Base-by-base conservation (phyloP, 768 basidiomycete genomes). In the Exidia glandulosa region DNA sequence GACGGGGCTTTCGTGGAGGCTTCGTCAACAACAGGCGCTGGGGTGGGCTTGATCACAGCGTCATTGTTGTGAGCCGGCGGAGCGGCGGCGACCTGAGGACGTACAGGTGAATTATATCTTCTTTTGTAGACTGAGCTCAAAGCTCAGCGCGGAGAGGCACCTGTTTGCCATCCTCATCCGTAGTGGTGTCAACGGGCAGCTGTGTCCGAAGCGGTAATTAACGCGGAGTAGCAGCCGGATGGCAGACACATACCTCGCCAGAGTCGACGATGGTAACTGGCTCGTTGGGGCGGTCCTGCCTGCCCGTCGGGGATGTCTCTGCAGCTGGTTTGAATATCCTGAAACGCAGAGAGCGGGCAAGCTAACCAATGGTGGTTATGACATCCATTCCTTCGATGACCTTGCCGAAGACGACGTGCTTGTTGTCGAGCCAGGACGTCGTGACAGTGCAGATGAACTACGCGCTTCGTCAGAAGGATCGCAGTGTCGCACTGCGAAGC, bases 111-210 rank as follows among this genome's bases (percentile, higher is more conserved):
- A 23, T 19, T 45, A 23, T 27, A 54, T 54, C 14, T 54, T 54
- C 30, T 54, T 54, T 31, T 23, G 57, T 30, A 34, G 50, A 29
- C 32, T 59, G 64, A 48, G 62, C 61, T 86, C n/a, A 97, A 71
- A 97, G 92, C 84, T 98, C 95, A 82, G 82, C 88, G 70, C 84
- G 92, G 67, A 90, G 74, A 75, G 93, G 94, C 84, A 95, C 91
- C 90, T 95, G 78, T 63, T 90, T 86, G 70, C 85, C 88, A 59
- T 87, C 80, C 59, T 73, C 74, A 63, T 87, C 87, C 56, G 77
- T 71, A 52, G 71, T 77, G 34, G 75, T 58, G 60, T 87, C 84
- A 32, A 85, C 63, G 14, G 60, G 63, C 36, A 69, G 57, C 64
- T 69, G 30, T 33, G 59, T 59, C 31, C 57, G 59, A 14, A 61